Evolutionary conservation across 2,329 filamentous ascomycete genomes (phyloP).

Genomic region (Leptoxyphium fumago): DNA sequence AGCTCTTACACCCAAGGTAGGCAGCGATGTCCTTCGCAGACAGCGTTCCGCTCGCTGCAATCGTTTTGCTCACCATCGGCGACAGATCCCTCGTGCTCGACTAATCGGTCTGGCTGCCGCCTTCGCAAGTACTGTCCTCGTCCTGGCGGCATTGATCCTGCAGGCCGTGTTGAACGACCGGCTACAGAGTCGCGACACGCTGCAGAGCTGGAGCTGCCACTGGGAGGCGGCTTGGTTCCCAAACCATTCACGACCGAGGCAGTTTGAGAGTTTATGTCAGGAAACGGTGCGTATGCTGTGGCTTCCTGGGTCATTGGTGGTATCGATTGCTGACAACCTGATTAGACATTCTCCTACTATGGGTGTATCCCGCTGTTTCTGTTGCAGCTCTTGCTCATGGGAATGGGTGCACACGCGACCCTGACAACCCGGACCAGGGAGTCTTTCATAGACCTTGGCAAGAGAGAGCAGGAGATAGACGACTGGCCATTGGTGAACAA

Average conservation of each 20-base stretch:
- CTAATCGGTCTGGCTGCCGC: neutral
- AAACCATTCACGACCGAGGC: slow-evolving; percentile 12
- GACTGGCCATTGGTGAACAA: neutral
- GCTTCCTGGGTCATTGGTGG: too few species aligned
- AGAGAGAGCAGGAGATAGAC: neutral
- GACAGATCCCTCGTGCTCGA: neutral
- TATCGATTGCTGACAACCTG: too few species aligned
- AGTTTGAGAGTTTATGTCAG: slow-evolving; percentile 26
- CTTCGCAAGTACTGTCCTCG: slow-evolving; percentile 1
- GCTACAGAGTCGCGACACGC: slow-evolving; percentile 13
- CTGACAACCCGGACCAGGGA: neutral
- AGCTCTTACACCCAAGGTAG: neutral
- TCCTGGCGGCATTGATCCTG: slow-evolving; percentile 25
- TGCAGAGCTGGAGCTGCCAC: slow-evolving; percentile 24
- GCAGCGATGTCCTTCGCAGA: neutral
- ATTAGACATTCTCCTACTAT: neutral
- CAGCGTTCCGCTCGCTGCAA: neutral
- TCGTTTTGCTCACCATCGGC: neutral
- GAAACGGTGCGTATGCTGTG: slow-evolving; percentile 22
- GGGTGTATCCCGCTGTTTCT: neutral
- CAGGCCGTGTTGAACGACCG: slow-evolving; percentile 17
- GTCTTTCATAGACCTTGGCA: neutral
- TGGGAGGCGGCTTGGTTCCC: slow-evolving; percentile 11
- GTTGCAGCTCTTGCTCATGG: neutral
- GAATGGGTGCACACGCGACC: neutral